phyloP scores from a whole-genome alignment of 805 yeast species.

The Kodamaea neixiangensis region DNA sequence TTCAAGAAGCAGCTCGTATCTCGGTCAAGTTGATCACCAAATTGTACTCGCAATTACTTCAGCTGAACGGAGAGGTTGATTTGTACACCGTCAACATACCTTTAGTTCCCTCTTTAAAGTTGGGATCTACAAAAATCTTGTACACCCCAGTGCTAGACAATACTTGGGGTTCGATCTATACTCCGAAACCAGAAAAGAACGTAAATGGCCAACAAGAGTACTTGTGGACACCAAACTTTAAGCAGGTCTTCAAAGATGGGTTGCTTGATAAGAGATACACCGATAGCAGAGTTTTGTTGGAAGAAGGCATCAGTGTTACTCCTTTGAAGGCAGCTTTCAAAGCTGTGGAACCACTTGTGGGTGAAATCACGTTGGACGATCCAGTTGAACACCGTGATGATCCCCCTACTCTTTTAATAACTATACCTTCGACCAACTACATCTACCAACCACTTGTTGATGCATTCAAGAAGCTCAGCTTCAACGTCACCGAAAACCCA shows the following conservation, averaged over 20 bases:
- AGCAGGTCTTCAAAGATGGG: conserved; percentile 58
- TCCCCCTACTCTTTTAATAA: conserved; percentile 28
- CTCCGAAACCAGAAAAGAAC: conserved; percentile 20
- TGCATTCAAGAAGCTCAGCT: conserved; percentile 32
- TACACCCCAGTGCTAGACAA: conserved; percentile 83
- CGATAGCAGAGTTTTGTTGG: conserved; percentile 71
- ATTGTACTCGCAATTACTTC: conserved; percentile 59
- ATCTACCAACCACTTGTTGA: conserved; percentile 42
- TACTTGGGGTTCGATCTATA: conserved; percentile 72
- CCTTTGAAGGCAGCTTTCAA: conserved; percentile 69
- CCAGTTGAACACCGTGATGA: not conserved
- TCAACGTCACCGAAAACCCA: conserved; percentile 29
- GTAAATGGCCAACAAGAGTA: conserved; percentile 48
- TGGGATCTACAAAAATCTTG: conserved; percentile 58
- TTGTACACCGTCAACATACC: conserved; percentile 87
- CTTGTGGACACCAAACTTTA: conserved; percentile 84
- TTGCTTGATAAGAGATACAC: conserved; percentile 43
- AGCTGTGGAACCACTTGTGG: conserved; percentile 50
- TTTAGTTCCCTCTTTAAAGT: conserved; percentile 51
- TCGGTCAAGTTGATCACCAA: conserved; percentile 65
- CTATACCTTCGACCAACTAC: conserved; percentile 42
- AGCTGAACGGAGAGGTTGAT: conserved; percentile 49
- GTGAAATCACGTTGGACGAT: conserved; percentile 54
- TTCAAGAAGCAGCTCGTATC: conserved; percentile 66
- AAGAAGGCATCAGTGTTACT: conserved; percentile 58